phyloP scores from a whole-genome alignment of 1,284 basidiomycete species.

The Fomitopsis betulina region DNA sequence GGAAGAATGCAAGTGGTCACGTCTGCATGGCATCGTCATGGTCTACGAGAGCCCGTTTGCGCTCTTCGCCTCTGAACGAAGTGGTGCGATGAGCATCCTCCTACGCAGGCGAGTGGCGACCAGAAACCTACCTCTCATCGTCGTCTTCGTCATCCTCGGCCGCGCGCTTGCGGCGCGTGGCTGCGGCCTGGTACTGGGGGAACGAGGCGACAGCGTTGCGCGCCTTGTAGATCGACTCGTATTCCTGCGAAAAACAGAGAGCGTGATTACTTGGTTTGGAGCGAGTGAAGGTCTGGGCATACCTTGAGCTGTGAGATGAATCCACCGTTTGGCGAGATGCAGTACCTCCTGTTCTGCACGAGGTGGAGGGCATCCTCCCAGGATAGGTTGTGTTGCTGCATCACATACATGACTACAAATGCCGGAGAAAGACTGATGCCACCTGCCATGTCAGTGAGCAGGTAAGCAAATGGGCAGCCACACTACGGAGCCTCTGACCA shows the following conservation, averaged over 20 bases:
- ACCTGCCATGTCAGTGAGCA: slow-evolving; percentile 39
- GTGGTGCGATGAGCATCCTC: neutral
- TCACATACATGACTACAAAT: slow-evolving; percentile 90
- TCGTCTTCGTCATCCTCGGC: slow-evolving; percentile 65
- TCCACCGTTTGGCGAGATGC: slow-evolving; percentile 84
- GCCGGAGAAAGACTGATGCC: slow-evolving; percentile 86
- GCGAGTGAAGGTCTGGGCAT: slow-evolving; percentile 13
- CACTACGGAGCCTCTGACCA: slow-evolving; percentile 46
- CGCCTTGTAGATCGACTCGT: slow-evolving; percentile 85
- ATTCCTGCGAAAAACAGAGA: slow-evolving; percentile 50
- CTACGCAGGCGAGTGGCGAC: neutral
- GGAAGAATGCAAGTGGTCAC: slow-evolving; percentile 1
- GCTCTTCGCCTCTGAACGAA: slow-evolving; percentile 20
- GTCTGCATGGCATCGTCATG: slow-evolving; percentile 28
- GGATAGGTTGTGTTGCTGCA: slow-evolving; percentile 75
- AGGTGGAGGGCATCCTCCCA: slow-evolving; percentile 83
- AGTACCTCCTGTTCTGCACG: slow-evolving; percentile 88
- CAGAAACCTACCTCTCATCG: slow-evolving; percentile 36
- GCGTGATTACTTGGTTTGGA: neutral
- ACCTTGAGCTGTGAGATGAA: slow-evolving; percentile 88
- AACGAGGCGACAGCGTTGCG: slow-evolving; percentile 58
- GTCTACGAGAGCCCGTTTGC: slow-evolving; percentile 23
- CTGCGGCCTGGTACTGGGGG: slow-evolving; percentile 38
- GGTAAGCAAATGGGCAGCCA: neutral
- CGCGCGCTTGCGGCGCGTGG: slow-evolving; percentile 58